These are phyloP conservation scores for Phaeosphaeria sp. DNA, from an alignment of 2,329 filamentous ascomycete genomes.

Conservation along the genomic window DNA sequence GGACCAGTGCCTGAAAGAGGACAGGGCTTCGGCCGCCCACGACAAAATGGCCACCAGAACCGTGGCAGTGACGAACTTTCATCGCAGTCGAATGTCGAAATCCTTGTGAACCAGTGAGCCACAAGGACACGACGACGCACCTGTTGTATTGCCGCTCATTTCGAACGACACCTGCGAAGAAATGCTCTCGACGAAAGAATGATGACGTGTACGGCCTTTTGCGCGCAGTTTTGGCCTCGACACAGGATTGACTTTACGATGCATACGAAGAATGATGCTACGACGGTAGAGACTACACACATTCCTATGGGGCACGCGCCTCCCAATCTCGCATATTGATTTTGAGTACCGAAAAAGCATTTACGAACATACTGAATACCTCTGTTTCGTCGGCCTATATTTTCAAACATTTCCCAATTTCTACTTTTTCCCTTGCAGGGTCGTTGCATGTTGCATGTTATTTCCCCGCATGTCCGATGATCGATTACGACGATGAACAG, in stretches of 20 bases:
- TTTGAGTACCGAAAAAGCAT: constrained; percentile 44
- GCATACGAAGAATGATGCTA: constrained; percentile 51
- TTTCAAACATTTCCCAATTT: constrained; percentile 9
- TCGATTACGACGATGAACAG: neutral
- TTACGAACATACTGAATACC: constrained; percentile 40
- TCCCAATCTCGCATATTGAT: constrained; percentile 34
- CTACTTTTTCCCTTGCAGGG: neutral
- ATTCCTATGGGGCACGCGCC: constrained; percentile 41
- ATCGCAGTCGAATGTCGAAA: constrained; percentile 65
- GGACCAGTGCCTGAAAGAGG: constrained; percentile 67
- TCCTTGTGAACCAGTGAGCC: constrained; percentile 65
- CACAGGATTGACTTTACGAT: constrained; percentile 46
- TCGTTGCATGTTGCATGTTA: constrained; percentile 10
- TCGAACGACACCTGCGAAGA: constrained; percentile 30
- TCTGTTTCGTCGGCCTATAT: constrained; percentile 16
- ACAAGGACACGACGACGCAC: constrained; percentile 19
- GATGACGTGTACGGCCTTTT: constrained; percentile 44
- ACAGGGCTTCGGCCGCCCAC: constrained; percentile 60
- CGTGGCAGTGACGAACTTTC: constrained; percentile 70
- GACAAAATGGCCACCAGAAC: constrained; percentile 67
- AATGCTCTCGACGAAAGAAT: constrained; percentile 36
- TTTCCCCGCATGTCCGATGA: neutral
- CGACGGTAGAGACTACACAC: constrained; percentile 48
- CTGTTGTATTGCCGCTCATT: constrained; percentile 29
- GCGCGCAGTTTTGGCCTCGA: constrained; percentile 26